A percentile compares a stretch with the other conserved stretches of the same genome.
These are phyloP conservation scores for Colletotrichum acutatum DNA, from an alignment of 2,329 filamentous ascomycete species.

Conservation along the genomic window DNA sequence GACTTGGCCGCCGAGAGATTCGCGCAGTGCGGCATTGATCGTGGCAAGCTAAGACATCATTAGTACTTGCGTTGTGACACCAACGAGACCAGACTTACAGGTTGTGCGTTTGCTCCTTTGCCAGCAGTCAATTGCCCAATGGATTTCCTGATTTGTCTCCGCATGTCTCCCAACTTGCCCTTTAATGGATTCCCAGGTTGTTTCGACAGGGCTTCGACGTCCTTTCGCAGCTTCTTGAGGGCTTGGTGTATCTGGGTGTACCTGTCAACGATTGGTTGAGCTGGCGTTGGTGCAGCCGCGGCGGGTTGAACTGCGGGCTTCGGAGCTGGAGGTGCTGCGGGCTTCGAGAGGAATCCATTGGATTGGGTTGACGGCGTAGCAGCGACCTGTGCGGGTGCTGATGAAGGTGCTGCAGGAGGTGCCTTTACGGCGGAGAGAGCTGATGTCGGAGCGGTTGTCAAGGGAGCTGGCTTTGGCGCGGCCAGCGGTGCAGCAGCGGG, in stretches of 20 bases:
- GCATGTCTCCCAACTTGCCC: conserved; percentile 75
- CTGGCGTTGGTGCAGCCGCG: background rate
- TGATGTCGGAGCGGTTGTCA: conserved; percentile 29
- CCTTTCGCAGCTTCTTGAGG: conserved; percentile 75
- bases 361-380: conserved; percentile 9
- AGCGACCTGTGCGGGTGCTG: conserved; percentile 21
- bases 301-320: conserved; percentile 9
- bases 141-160: conserved; percentile 76
- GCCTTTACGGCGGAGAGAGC: conserved; percentile 29
- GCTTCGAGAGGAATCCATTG: conserved; percentile 18
- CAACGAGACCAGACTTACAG: conserved; percentile 45
- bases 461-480: conserved; percentile 26
- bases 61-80: conserved; percentile 8
- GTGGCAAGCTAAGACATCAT: conserved; percentile 50
- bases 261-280: conserved; percentile 48
- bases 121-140: conserved; percentile 79
- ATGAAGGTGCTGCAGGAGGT: conserved; percentile 34
- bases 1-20: conserved; percentile 62
- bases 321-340: conserved; percentile 21
- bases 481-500: conserved; percentile 1
- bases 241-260: conserved; percentile 72
- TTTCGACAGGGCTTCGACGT: conserved; percentile 67
- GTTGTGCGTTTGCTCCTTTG: conserved; percentile 66
- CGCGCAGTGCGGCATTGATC: conserved; percentile 62
- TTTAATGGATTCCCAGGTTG: conserved; percentile 62